Conservation (phyloP, 352 stramenopile genomes). For the Blastocystis sp. region DNA sequence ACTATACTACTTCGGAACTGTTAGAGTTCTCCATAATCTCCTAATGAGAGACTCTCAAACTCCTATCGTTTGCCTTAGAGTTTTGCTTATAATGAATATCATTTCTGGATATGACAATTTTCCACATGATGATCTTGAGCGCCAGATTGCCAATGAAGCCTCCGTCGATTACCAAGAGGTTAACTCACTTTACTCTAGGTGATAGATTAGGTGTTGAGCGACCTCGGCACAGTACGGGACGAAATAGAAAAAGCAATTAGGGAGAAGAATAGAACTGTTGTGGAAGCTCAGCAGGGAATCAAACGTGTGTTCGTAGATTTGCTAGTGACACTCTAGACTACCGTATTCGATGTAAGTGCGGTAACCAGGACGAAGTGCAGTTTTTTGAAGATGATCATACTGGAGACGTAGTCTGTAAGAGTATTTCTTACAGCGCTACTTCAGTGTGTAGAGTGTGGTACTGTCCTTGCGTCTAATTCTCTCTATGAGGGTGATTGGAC, state of each 20-base stretch:
- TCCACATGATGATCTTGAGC: not conserved
- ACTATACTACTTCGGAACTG: slow-evolving; percentile 61
- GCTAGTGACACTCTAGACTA: not conserved
- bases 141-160: not conserved
- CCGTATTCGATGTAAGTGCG: slow-evolving; percentile 12
- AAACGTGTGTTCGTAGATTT: not conserved
- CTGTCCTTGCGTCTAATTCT: not conserved
- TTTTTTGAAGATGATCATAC: slow-evolving; percentile 23
- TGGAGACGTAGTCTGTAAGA: slow-evolving; percentile 46
- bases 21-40: not conserved
- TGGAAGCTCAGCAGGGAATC: not conserved
- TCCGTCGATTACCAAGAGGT: slow-evolving; percentile 1
- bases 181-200: not conserved
- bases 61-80: not conserved
- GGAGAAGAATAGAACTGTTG: not conserved
- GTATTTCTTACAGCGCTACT: not conserved
- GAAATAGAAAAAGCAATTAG: slow-evolving; percentile 20
- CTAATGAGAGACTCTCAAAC: not conserved
- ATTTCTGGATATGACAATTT: not conserved
- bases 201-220: not conserved
- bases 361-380: not conserved
- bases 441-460: not conserved
- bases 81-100: not conserved
- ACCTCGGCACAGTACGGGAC: not conserved
- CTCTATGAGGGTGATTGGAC: slow-evolving; percentile 52